Evolutionary conservation across 2,329 filamentous ascomycete species (phyloP), one percentile per base, ranked within the genome.

Genomic region (Cercospora sp.): DNA sequence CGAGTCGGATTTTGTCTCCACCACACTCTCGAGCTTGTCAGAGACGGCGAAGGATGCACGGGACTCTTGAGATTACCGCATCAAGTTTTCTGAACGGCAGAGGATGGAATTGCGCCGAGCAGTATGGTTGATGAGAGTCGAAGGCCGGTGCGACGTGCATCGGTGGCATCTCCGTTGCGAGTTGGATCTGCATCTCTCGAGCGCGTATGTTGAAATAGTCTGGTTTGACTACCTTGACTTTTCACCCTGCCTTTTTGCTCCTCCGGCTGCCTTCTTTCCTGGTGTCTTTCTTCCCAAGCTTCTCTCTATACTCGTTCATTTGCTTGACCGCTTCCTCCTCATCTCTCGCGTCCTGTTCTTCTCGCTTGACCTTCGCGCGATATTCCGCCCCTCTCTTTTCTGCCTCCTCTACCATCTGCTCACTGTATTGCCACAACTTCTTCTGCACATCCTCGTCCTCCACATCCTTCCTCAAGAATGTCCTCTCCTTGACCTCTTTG

Each of bases 351-450:
- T 79, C 77, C 65, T 78, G 74, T 53, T 73, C 72, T 55, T 81
- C 77, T 71, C 86, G 88, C 79, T 90, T 91, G 72, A 83, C 83
- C 65, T 83, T 78, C 58, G 85, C 86, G 67, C 88, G 80, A 66
- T 84, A 86, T 60, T 87, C 81, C 8, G 93, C 93, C 26, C 90
- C 87, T 77, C 90, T 87, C 81, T 92, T 96, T 80, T 98, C 94
- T 13, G 90, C 87, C 73, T 86, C 86, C 78, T 96, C 90, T 65
- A 98, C 90, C 70, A 96, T 87, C 76, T 88, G 88, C 75, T 97
- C 94, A 76, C 91, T 97, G 67, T 91, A 89, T 77, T 96, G 88
- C 94, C 94, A 99, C 16, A 99, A 83, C 78, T 89, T 87, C 85
- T 96, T 93, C 67, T 93, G 93, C 31, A 91, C 81, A 20, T 86